Evolutionary conservation across 441 rosid genomes (phyloP).

Genomic region (Aquilaria agallochum): DNA sequence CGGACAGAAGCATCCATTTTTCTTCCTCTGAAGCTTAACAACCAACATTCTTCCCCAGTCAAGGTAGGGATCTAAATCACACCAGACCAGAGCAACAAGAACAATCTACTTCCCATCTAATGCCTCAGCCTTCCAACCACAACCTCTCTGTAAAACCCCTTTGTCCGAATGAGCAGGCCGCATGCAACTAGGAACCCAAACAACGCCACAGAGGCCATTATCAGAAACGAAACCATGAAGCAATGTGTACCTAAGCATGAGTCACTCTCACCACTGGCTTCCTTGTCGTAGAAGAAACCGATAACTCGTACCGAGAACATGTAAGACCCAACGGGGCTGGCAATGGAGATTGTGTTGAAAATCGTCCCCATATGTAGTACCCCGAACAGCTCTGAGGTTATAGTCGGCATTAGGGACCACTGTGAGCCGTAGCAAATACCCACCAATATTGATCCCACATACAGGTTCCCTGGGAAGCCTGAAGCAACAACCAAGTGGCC

Average conservation of each 20-base stretch:
- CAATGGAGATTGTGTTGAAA: slow-evolving; percentile 62
- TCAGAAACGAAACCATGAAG: slow-evolving; percentile 47
- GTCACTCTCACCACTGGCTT: slow-evolving; percentile 23
- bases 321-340: slow-evolving; percentile 77
- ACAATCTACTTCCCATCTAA: slow-evolving; percentile 1
- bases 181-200: slow-evolving; percentile 37
- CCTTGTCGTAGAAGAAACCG: slow-evolving; percentile 49
- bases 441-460: slow-evolving; percentile 52
- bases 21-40: too few species aligned
- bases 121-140: slow-evolving; percentile 25
- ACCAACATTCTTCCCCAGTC: too few species aligned
- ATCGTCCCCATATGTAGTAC: slow-evolving; percentile 72
- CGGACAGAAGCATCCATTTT: too few species aligned
- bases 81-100: too few species aligned
- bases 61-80: too few species aligned
- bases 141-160: slow-evolving; percentile 29
- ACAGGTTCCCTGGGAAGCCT: slow-evolving; percentile 48
- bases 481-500: slow-evolving; percentile 62
- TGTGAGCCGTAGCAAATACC: slow-evolving; percentile 73
- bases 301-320: slow-evolving; percentile 57
- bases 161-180: slow-evolving; percentile 38
- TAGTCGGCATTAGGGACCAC: slow-evolving; percentile 74
- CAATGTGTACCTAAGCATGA: slow-evolving; percentile 44
- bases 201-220: slow-evolving; percentile 44
- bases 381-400: slow-evolving; percentile 65